Evolutionary conservation across 192 early-diverging fungal species (phyloP).

Genomic region (Mortierella hygrophila): DNA sequence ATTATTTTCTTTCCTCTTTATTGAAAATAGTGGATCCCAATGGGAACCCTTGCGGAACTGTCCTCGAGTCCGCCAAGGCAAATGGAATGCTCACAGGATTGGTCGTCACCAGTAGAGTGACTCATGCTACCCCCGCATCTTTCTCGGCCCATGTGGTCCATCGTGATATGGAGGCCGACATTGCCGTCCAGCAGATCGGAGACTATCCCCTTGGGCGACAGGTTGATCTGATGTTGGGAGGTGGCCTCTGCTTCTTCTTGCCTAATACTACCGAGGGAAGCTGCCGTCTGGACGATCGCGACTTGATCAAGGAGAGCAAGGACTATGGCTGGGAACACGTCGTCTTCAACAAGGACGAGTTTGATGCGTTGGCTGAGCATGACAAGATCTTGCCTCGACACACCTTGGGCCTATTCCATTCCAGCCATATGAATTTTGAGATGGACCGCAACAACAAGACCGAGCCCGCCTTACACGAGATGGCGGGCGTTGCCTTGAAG

Average conservation of each 20-base stretch:
- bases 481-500: slow-evolving; percentile 86
- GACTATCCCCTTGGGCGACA: slow-evolving; percentile 86
- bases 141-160: slow-evolving; percentile 86
- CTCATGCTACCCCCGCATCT: slow-evolving; percentile 90
- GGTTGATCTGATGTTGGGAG: slow-evolving; percentile 93
- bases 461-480: slow-evolving; percentile 88
- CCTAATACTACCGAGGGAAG: slow-evolving; percentile 72
- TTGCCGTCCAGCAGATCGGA: slow-evolving; percentile 93
- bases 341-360: slow-evolving; percentile 67
- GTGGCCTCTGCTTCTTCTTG: slow-evolving; percentile 91
- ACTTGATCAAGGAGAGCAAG: slow-evolving; percentile 72
- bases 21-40: slow-evolving; percentile 67
- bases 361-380: slow-evolving; percentile 64
- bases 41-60: slow-evolving; percentile 85
- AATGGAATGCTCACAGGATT: slow-evolving; percentile 87
- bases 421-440: slow-evolving; percentile 93
- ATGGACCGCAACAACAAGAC: slow-evolving; percentile 72
- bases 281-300: slow-evolving; percentile 83
- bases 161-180: slow-evolving; percentile 86
- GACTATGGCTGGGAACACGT: slow-evolving; percentile 74
- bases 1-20: neutral
- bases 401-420: slow-evolving; percentile 80
- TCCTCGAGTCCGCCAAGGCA: slow-evolving; percentile 94
- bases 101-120: slow-evolving; percentile 94
- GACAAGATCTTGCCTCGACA: slow-evolving; percentile 65